Evolutionary conservation across 2,329 filamentous ascomycete genomes (phyloP).

Genomic region (Mycosphaerella sp.): DNA sequence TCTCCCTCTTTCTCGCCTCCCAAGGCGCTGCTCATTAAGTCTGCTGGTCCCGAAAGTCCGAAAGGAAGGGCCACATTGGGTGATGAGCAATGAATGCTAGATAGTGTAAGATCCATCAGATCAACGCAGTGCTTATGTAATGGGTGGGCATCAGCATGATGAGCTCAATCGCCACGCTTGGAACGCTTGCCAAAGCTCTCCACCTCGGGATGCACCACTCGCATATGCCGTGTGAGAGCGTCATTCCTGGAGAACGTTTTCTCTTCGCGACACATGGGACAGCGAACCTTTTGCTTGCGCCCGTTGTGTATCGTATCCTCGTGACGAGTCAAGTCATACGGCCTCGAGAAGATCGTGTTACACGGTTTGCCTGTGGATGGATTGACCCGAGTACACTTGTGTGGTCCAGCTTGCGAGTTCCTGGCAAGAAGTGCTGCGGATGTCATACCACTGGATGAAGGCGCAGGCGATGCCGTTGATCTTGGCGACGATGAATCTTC

Average conservation of each 20-base stretch:
- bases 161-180: constrained; percentile 31
- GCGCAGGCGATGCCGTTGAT: constrained; percentile 29
- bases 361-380: constrained; percentile 92
- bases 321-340: constrained; percentile 92
- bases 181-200: constrained; percentile 66
- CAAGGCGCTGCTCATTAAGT: too few relatives aligned
- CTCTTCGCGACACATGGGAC: constrained; percentile 86
- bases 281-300: constrained; percentile 89
- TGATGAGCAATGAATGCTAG: too few relatives aligned
- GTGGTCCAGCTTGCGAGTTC: constrained; percentile 87
- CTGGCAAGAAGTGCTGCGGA: constrained; percentile 51
- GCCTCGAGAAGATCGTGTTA: constrained; percentile 87
- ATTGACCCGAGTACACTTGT: constrained; percentile 88
- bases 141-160: background rate
- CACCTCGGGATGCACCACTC: constrained; percentile 85
- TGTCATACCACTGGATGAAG: constrained; percentile 42
- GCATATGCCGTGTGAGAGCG: constrained; percentile 87
- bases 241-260: constrained; percentile 97
- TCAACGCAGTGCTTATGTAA: too few relatives aligned
- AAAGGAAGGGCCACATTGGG: too few relatives aligned
- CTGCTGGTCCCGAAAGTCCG: too few relatives aligned
- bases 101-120: too few relatives aligned
- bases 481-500: constrained; percentile 27
- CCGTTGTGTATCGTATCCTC: constrained; percentile 97
- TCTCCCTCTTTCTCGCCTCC: too few relatives aligned